Evolutionary conservation across 139 green algal species (phyloP).

Genomic region (Closterium sp.): DNA sequence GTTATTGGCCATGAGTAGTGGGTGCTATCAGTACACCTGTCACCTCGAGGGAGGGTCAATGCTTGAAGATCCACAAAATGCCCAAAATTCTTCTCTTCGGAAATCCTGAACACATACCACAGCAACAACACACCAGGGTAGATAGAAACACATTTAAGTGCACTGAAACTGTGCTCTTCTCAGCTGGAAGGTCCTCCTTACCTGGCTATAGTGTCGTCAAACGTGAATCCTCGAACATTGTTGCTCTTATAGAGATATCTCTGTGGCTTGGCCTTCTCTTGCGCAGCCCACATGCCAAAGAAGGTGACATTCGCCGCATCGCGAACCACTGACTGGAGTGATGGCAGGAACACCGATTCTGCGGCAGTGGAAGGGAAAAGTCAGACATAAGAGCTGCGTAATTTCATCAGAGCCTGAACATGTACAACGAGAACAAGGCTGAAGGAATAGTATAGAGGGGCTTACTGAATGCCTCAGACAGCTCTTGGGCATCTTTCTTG

Average conservation of each 20-base stretch:
- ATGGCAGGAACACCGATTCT: background rate
- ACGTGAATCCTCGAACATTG: background rate
- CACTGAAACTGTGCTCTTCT: background rate
- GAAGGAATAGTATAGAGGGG: background rate
- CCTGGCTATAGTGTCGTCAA: background rate
- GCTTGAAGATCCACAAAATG: background rate
- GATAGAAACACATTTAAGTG: background rate
- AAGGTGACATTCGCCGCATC: background rate
- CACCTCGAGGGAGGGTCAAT: background rate
- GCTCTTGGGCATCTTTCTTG: background rate
- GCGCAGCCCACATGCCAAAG: background rate
- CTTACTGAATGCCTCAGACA: background rate
- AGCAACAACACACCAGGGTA: background rate
- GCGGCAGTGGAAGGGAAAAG: no score
- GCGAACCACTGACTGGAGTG: background rate
- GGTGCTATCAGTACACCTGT: background rate
- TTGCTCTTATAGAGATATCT: background rate
- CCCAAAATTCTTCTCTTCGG: background rate
- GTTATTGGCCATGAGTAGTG: background rate
- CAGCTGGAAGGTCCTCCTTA: background rate
- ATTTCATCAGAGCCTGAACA: background rate
- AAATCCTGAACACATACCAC: background rate
- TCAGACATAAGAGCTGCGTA: background rate
- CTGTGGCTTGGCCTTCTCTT: background rate
- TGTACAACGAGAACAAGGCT: no score